phyloP scores from a whole-genome alignment of 352 stramenopile genomes.

The Globisporangium mamillatum region DNA sequence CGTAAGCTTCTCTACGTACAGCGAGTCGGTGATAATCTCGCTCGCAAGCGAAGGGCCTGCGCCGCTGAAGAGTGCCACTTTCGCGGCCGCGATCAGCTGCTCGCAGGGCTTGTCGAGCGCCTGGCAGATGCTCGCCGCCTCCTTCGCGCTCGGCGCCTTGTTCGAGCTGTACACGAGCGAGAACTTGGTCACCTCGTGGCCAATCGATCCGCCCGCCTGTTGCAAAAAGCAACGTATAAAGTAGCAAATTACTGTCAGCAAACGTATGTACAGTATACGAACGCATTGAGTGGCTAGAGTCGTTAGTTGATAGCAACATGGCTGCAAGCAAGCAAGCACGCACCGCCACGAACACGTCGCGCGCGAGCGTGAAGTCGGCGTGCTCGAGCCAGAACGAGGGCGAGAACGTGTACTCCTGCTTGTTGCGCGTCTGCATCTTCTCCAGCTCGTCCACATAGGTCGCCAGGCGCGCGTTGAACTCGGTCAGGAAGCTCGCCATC shows the following conservation, averaged over 20 bases:
- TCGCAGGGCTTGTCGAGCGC: slow-evolving; percentile 76
- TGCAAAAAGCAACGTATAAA: background rate
- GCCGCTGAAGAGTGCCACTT: slow-evolving; percentile 78
- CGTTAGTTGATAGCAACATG: background rate
- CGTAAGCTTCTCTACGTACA: slow-evolving; percentile 35
- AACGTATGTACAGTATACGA: background rate
- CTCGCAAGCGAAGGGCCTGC: slow-evolving; percentile 69
- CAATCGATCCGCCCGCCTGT: slow-evolving; percentile 65
- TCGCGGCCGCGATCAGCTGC: slow-evolving; percentile 70
- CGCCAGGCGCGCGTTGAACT: slow-evolving; percentile 51
- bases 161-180: slow-evolving; percentile 68
- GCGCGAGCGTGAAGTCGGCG: slow-evolving; percentile 70
- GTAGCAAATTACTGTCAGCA: background rate
- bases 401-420: slow-evolving; percentile 53
- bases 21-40: slow-evolving; percentile 64
- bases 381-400: slow-evolving; percentile 79
- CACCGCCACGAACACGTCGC: slow-evolving; percentile 81
- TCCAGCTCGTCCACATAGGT: slow-evolving; percentile 61
- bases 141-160: slow-evolving; percentile 64
- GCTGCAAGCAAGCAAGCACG: background rate
- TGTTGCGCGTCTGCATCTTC: slow-evolving; percentile 53
- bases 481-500: slow-evolving; percentile 56
- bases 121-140: slow-evolving; percentile 75
- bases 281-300: background rate
- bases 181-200: slow-evolving; percentile 85